Evolutionary conservation across 495 filamentous ascomycete genomes (phyloP).

Genomic region (Aspergillus ostianus): DNA sequence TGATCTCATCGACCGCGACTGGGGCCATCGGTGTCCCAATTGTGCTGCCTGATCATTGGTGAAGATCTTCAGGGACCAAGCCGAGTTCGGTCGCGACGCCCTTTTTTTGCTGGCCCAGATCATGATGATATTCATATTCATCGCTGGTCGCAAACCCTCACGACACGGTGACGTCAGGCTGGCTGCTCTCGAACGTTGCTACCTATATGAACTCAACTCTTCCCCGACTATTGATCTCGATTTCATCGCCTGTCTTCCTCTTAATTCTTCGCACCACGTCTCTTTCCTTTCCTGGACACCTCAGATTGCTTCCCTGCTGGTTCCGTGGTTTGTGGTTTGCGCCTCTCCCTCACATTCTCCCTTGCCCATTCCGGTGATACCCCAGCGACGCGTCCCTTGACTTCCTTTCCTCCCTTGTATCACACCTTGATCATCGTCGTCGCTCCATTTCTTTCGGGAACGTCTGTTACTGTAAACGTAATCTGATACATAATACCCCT

Average conservation of each 20-base stretch:
- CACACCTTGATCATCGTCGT: no score
- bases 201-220: background rate
- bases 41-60: background rate
- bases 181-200: background rate
- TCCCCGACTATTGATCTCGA: background rate
- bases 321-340: constrained; percentile 1
- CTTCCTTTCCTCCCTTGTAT: constrained; percentile 15
- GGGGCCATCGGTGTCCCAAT: background rate
- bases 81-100: no score
- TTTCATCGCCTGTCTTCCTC: background rate
- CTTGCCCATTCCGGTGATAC: constrained; percentile 37
- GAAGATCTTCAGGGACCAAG: background rate
- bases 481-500: background rate
- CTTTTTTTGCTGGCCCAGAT: no score
- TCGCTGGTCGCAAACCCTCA: background rate
- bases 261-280: background rate
- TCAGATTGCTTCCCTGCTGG: background rate
- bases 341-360: constrained; percentile 5
- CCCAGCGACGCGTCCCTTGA: constrained; percentile 22
- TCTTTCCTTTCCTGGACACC: constrained; percentile 3
- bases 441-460: no score
- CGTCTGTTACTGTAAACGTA: background rate
- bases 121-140: no score
- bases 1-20: background rate
- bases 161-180: constrained; percentile 29